phyloP scores from a whole-genome alignment of 805 yeast genomes.

The Grigorovia transvaalensis region DNA sequence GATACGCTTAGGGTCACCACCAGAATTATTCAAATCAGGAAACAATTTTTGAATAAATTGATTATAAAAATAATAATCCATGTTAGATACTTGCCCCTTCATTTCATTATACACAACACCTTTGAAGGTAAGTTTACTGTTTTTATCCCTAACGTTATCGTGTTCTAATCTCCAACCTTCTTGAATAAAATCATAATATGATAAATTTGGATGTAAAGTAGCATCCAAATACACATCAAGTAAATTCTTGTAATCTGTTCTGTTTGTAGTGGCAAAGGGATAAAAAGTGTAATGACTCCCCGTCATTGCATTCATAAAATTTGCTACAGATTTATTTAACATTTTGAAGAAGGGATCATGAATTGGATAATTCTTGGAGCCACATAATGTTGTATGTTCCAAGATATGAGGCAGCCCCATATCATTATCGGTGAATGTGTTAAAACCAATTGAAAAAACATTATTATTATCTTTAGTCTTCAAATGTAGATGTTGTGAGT shows the following conservation, averaged over 20 bases:
- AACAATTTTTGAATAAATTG: constrained; percentile 74
- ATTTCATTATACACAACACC: constrained; percentile 97
- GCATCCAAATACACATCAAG: constrained; percentile 84
- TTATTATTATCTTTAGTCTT: constrained; percentile 72
- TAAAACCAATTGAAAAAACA: constrained; percentile 81
- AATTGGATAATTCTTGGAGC: constrained; percentile 83
- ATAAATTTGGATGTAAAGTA: constrained; percentile 69
- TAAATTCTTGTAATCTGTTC: constrained; percentile 67
- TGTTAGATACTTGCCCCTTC: constrained; percentile 93
- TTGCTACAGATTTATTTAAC: constrained; percentile 88
- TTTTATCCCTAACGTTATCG: constrained; percentile 43
- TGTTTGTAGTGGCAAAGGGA: constrained; percentile 92
- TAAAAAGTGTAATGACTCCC: constrained; percentile 93
- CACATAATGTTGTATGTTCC: constrained; percentile 94
- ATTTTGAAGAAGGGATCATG: constrained; percentile 96
- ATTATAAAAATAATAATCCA: constrained; percentile 77
- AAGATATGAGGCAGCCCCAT: constrained; percentile 94
- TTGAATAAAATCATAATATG: constrained; percentile 75
- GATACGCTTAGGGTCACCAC: constrained; percentile 83
- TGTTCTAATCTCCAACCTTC: constrained; percentile 97
- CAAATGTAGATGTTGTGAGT: constrained; percentile 75
- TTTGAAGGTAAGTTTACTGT: constrained; percentile 61
- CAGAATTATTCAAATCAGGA: constrained; percentile 79
- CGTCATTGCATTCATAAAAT: constrained; percentile 98
- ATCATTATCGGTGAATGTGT: constrained; percentile 89